Evolutionary conservation across 2,329 filamentous ascomycete genomes (phyloP), one percentile per base, ranked within the genome.

Genomic region (Botryotinia globosa): DNA sequence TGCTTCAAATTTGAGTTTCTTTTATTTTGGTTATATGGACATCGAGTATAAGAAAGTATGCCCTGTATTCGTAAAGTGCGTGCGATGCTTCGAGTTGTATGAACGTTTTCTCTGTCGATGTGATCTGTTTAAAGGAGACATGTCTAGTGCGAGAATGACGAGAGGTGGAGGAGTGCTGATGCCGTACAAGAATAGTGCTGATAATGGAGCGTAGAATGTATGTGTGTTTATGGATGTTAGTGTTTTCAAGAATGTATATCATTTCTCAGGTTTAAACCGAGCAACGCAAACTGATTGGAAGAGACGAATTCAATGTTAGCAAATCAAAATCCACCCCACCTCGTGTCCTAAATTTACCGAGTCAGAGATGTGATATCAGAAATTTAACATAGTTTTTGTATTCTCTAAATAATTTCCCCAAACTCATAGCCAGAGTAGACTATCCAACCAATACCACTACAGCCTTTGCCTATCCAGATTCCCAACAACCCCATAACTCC

Each of bases 361-460:
- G n/a, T 7, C n/a, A 29, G 16, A 32, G 51, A 56, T 29, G n/a
- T 42, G 25, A 29, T 32, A 20, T 25, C 39, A 67, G 32, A 54
- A 44, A 8, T 63, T 44, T 44, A 20, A 67, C 8, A 1, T 22
- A 32, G n/a, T 29, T 56, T 39, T 67, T 56, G 10, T 42, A 42
- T 67, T 32, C 42, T 25, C 48, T 54, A 22, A 22, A 32, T 22
- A 4, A 56, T 56, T 14, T 32, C 34, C n/a, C n/a, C 25, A 56
- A 67, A 56, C 48, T 67, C 29, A 56, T 56, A 56, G 16, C 18
- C 48, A 56, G 39, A 56, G 32, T 42, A 56, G 34, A 37, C 34
- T 56, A 56, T 67, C n/a, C 65, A 67, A 56, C 48, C n/a, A 6
- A 67, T 42, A 4, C 48, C 25, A 56, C 64, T 42, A 67, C 64